Base-by-base conservation (phyloP, 345 rosid species). In the Camelina hispida region DNA sequence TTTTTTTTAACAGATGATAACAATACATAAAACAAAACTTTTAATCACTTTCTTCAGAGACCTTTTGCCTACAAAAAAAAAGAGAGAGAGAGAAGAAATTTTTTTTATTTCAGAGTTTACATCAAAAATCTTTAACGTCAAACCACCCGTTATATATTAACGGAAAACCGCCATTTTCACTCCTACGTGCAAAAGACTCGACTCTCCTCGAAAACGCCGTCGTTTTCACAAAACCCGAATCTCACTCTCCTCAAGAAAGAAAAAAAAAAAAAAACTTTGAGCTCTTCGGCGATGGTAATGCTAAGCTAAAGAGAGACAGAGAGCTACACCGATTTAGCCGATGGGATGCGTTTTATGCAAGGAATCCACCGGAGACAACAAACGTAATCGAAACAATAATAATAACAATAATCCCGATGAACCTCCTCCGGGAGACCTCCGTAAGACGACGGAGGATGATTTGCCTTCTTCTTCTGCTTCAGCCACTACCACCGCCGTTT, bases 341-440 rank as follows among this genome's bases (percentile, higher is more conserved):
- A 47, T 51, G 97, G 97, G 97, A 34, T 91, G 97, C 76, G 82
- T 91, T 56, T 58, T 72, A 44, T 82, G 90, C 62, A 91, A 84
- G 77, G 25, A 51, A 18, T 56, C 79, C 17, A 3, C 52, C 53
- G 62, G 74, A 12, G 79, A 61, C 10, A 80, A 48, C 30, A 28
- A 28, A 28, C 30, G 5, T 28, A 28, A n/a, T 82, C 64, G 47
- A 7, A 47, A 0, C 37, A 34, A 34, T 2, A 34, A 6, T 1
- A 4, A 12, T 13, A 37, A 38, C 0, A 74, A n/a, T n/a, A n/a
- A 47, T 56, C 25, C 55, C 68, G 80, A 34, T 60, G 82, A 65
- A 75, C 56, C 79, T 66, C 44, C 71, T 69, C 66, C 73, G 10
- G 54, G 6, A 34, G n/a, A 60, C 28, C 68, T 65, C 66, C 87